Percentiles rank a stretch among this genome's conserved stretches.
phyloP scores from a whole-genome alignment of 73 alveolate genomes.

The Paramecium pentaurelia region DNA sequence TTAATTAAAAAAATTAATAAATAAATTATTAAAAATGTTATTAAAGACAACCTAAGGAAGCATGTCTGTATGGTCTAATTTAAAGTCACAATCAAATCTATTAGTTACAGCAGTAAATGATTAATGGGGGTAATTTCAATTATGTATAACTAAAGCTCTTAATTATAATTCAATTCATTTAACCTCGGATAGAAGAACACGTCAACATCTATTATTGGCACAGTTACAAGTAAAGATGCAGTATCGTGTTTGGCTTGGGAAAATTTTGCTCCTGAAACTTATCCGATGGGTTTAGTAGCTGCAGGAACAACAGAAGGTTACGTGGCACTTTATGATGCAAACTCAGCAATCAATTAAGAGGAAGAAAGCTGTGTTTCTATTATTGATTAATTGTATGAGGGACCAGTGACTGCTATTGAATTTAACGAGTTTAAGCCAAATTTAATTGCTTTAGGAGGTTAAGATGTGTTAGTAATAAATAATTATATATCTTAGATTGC shows the following conservation, averaged over 20 bases:
- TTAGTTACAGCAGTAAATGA: background rate
- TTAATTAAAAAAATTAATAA: background rate
- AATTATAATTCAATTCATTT: background rate
- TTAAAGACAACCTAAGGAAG: background rate
- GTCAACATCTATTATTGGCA: constrained; percentile 23
- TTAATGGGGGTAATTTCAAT: background rate
- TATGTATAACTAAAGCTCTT: background rate
- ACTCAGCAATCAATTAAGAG: background rate
- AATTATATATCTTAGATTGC: background rate
- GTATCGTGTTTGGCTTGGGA: constrained; percentile 33
- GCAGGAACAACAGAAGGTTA: constrained; percentile 7
- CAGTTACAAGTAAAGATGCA: background rate
- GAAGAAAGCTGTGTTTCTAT: background rate
- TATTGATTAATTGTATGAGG: constrained; percentile 20
- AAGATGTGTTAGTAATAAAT: constrained; percentile 70
- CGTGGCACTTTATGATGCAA: constrained; percentile 20
- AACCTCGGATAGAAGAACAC: constrained; percentile 40
- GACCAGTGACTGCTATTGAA: constrained; percentile 72
- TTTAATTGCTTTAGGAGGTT: constrained; percentile 84
- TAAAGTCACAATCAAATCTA: background rate
- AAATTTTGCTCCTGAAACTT: background rate
- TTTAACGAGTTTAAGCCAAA: constrained; percentile 84
- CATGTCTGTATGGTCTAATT: constrained; percentile 11
- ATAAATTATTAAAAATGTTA: background rate
- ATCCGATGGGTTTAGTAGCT: constrained; percentile 33